Base-by-base conservation (phyloP, 768 basidiomycete species). In the Hortiboletus flavorubellus region DNA sequence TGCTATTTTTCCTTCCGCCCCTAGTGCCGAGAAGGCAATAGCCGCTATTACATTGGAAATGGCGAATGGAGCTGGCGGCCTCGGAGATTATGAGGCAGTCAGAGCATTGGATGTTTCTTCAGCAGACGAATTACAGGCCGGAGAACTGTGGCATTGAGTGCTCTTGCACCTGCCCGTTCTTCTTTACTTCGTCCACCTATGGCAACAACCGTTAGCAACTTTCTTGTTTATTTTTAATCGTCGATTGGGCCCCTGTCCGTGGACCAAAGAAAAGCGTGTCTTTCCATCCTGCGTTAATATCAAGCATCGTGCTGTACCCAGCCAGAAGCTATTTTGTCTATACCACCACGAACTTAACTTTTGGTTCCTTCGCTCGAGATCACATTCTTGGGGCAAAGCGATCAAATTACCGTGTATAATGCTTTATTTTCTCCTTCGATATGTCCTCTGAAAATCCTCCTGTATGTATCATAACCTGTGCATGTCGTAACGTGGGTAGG, bases 41-140 rank as follows among this genome's bases (percentile, higher is more conserved):
- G 83, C 83, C 16, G 82, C 81, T 16, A 74, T 86, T 31, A 75
- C 74, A 33, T 68, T 86, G 3, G 83, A 82, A 16, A 76, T 86
- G 72, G 84, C 85, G 12, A 85, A 80, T 56, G 85, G 84, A 40
- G 84, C 84, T 10, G 83, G 80, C 6, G 77, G 82, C 29, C 64
- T 86, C 38, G 76, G 76, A 49, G 84, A 86, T 62, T 86, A 85
- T 53, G 72, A 73, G 50, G 76, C 79, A 2, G 71, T 82, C 35
- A 75, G 73, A 53, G 69, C 71, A 33, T 60, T 75, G 40, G 72
- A 81, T 44, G 51, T 50, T 52, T 59, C 67, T 21, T 57, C 60
- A 21, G 56, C 54, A 55, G 78, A 80, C 46, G 76, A 72, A 54
- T 75, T 74, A 49, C 74, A 81, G 55, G 77, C 75, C 8, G 85